These are phyloP conservation scores for Phytopythium aichiense DNA, from an alignment of 352 stramenopile species.

Conservation along the genomic window DNA sequence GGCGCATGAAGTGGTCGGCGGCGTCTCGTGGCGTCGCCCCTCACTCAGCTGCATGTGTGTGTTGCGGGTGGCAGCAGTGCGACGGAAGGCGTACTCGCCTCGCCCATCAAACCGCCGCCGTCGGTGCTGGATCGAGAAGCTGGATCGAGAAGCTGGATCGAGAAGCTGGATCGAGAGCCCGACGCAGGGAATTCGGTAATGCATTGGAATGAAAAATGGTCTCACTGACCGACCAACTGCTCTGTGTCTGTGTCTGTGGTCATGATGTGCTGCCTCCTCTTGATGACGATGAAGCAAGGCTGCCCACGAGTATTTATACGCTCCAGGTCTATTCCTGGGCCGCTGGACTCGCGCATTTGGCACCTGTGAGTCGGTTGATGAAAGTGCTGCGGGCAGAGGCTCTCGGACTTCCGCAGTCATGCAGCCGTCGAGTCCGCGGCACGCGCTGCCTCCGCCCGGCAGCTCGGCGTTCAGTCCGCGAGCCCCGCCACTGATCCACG, in stretches of 20 bases:
- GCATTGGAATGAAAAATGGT: slow-evolving; percentile 3
- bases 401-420: neutral
- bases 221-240: neutral
- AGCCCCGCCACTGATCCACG: neutral
- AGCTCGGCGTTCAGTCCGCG: slow-evolving; percentile 2
- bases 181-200: neutral
- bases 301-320: neutral
- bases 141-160: too few relatives aligned
- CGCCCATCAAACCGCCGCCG: neutral
- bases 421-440: neutral
- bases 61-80: neutral
- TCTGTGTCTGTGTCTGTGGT: neutral
- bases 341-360: neutral
- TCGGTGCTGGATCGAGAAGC: neutral
- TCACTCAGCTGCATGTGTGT: neutral
- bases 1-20: neutral
- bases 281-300: neutral
- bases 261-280: neutral
- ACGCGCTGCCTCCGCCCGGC: neutral
- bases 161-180: neutral
- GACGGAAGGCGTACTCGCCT: too few relatives aligned
- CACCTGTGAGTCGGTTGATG: neutral
- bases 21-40: neutral
- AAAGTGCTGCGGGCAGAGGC: neutral
- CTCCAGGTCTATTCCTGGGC: neutral